Evolutionary conservation across 768 basidiomycete species (phyloP), one percentile per base, ranked within the genome.

Genomic region (Leccinum sublutescens): DNA sequence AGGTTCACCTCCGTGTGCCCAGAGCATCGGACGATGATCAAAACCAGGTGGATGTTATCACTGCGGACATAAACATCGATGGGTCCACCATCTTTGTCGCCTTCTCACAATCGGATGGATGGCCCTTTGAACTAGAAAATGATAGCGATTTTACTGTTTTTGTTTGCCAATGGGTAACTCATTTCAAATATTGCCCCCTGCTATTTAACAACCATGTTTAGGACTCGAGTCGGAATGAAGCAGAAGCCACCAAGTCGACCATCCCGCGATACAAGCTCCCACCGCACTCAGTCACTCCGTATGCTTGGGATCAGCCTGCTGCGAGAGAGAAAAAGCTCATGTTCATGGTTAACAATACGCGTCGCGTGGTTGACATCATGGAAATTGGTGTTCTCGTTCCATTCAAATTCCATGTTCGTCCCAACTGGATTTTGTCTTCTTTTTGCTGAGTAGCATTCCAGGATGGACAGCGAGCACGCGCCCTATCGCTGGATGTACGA

Each of bases 241-340:
- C 71, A 43, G 71, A 64, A 33, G 60, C 72, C n/a, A 69, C 71
- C 36, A 82, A 82, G 66, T 66, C 80, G 23, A 63, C 51, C 43
- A 56, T 63, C 10, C 64, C 74, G 21, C 70, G 74, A 12, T 94
- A 95, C 72, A 78, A 75, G n/a, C 71, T 95, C 3, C 67, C 74
- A 5, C 79, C 85, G 10, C 83, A 81, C 40, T 76, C 82, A 3
- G 79, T 76, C 15, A 71, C 82, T 49, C 76, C 83, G 33, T 99
- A 98, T 70, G 90, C 95, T 5, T 99, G 96, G 96, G 97, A 99
- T 68, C 85, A 81, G 59, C 97, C 97, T 7, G 91, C 94, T 3
- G 87, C 87, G 1, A 78, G 78, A 50, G 87, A 89, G 64, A 98
- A 96, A 75, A 87, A 85, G 62, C 77, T 99, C 25, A 71, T 85